A percentile compares a stretch with the other conserved stretches of the same genome.
These are phyloP conservation scores for Tolypocladium paradoxum DNA, from an alignment of 2,329 filamentous ascomycete genomes.

Conservation along the genomic window DNA sequence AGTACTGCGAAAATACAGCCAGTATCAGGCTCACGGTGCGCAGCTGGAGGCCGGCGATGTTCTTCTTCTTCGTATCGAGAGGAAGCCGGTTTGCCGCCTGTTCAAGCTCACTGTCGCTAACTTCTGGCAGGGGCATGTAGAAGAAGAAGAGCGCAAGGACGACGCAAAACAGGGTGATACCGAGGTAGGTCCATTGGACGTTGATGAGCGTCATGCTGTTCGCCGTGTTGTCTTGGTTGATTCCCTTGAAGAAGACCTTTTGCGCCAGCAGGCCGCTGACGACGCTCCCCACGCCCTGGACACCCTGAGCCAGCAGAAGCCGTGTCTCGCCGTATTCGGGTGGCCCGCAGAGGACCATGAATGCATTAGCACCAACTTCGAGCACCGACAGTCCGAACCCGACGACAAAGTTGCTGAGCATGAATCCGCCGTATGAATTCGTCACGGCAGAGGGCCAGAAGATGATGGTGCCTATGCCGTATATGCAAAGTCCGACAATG, in stretches of 20 bases:
- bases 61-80: constrained; percentile 37
- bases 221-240: constrained; percentile 25
- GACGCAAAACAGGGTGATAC: constrained; percentile 64
- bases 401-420: constrained; percentile 63
- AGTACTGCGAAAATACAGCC: constrained; percentile 66
- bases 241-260: constrained; percentile 59
- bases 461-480: constrained; percentile 68
- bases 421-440: constrained; percentile 66
- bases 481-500: constrained; percentile 65
- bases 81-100: constrained; percentile 35
- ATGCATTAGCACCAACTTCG: constrained; percentile 74
- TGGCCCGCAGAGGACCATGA: constrained; percentile 60
- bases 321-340: constrained; percentile 62
- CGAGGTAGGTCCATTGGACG: constrained; percentile 81
- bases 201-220: constrained; percentile 47
- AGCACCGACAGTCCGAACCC: constrained; percentile 67
- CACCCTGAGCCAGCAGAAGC: constrained; percentile 62
- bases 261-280: constrained; percentile 63
- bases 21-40: constrained; percentile 52
- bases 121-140: constrained; percentile 55
- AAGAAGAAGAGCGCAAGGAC: constrained; percentile 58
- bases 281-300: constrained; percentile 67
- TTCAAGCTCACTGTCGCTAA: constrained; percentile 44
- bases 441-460: constrained; percentile 76
- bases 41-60: constrained; percentile 38